Evolutionary conservation across 306 rosid genomes (phyloP).

Genomic region (Datisca glomerata): DNA sequence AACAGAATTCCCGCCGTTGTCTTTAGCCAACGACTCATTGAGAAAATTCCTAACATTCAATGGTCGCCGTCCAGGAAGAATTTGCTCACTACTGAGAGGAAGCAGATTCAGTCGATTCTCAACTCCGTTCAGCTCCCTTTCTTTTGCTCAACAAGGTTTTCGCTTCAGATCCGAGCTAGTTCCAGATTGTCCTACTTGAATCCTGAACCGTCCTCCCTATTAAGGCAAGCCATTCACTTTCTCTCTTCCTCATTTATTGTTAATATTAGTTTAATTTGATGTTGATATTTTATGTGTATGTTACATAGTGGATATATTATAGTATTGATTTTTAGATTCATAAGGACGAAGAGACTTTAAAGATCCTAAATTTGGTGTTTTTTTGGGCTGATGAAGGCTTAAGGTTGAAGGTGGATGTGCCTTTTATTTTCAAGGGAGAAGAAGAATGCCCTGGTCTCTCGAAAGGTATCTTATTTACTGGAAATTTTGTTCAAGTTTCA

Average conservation of each 20-base stretch:
- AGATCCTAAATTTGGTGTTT: constrained; percentile 67
- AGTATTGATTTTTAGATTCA: constrained; percentile 39
- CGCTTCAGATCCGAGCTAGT: constrained; percentile 91
- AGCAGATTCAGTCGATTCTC: constrained; percentile 74
- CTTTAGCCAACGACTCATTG: constrained; percentile 43
- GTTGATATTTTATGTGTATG: background rate
- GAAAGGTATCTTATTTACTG: constrained; percentile 90
- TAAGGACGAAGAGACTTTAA: constrained; percentile 52
- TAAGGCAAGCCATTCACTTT: constrained; percentile 32
- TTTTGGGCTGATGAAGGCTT: constrained; percentile 91
- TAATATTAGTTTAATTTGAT: background rate
- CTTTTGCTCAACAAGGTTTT: constrained; percentile 69
- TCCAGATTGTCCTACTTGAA: constrained; percentile 64
- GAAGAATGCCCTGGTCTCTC: constrained; percentile 63
- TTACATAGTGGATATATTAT: background rate
- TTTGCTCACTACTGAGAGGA: constrained; percentile 59
- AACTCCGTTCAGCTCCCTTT: constrained; percentile 39
- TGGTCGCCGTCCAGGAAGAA: constrained; percentile 38
- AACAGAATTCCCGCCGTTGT: constrained; percentile 87
- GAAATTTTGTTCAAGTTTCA: too few relatives aligned
- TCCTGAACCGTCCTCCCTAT: constrained; percentile 73
- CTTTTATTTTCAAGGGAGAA: constrained; percentile 71
- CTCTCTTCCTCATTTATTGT: background rate
- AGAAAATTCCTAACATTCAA: constrained; percentile 8
- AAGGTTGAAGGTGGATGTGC: constrained; percentile 73